Conservation (phyloP, 768 basidiomycete genomes). For the Mrakia hoshinonis region DNA sequence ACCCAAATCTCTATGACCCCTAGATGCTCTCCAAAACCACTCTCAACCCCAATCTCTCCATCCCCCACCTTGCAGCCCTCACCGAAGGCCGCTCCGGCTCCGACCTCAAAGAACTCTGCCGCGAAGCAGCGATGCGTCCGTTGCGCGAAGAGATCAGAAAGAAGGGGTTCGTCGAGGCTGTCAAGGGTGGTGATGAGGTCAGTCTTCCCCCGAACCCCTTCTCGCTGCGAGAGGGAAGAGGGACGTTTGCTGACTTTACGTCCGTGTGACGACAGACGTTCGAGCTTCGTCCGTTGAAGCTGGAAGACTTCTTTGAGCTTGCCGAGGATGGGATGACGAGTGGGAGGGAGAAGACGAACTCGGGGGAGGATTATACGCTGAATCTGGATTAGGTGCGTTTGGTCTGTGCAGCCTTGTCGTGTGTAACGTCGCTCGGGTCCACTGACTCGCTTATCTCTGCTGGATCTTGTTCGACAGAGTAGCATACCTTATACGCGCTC, state of each 20-base stretch:
- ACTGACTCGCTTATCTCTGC: neutral
- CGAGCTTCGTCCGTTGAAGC: constrained; percentile 58
- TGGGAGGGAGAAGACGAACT: constrained; percentile 10
- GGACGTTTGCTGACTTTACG: neutral
- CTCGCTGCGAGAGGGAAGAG: neutral
- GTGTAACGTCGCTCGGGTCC: too few species aligned
- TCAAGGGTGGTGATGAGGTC: constrained; percentile 43
- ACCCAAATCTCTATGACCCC: neutral
- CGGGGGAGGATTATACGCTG: neutral
- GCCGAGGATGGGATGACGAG: neutral
- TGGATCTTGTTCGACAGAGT: neutral
- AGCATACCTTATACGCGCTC: too few species aligned
- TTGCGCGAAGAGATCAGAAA: constrained; percentile 40
- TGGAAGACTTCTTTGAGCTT: constrained; percentile 57
- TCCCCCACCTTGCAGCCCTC: constrained; percentile 4
- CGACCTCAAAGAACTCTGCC: constrained; percentile 6
- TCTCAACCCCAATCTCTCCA: neutral
- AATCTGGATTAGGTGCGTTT: neutral
- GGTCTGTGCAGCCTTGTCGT: too few species aligned
- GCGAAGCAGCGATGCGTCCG: constrained; percentile 52
- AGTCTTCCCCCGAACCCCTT: constrained; percentile 29
- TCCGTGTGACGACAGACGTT: constrained; percentile 42
- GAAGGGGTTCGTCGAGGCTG: constrained; percentile 19
- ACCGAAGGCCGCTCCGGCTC: constrained; percentile 8
- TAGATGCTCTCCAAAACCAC: constrained; percentile 52